phyloP scores from a whole-genome alignment of 139 green algal genomes.

The Chlorokybus atmophyticus region DNA sequence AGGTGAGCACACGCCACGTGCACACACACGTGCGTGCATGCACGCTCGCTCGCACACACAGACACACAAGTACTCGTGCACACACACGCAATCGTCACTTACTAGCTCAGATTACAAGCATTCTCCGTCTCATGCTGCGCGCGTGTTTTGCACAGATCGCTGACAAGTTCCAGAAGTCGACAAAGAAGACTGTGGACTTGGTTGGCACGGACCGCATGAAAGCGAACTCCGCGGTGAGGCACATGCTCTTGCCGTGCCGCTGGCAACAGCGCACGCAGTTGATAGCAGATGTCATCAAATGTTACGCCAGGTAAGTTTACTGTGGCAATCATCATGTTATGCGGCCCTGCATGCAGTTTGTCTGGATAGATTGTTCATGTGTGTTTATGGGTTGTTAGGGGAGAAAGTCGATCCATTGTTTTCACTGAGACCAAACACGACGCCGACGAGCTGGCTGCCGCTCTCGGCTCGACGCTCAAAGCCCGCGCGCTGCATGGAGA shows the following conservation, averaged over 20 bases:
- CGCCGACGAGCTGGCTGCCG: constrained; percentile 58
- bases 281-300: constrained; percentile 29
- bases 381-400: neutral
- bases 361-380: constrained; percentile 4
- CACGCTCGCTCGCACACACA: no score
- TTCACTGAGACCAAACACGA: constrained; percentile 97
- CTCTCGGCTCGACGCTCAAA: constrained; percentile 41
- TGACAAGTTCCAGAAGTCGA: constrained; percentile 56
- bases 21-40: neutral
- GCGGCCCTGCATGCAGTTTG: neutral
- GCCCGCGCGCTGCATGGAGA: constrained; percentile 79
- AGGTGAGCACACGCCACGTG: constrained; percentile 14
- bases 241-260: constrained; percentile 83
- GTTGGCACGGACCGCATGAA: constrained; percentile 81
- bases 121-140: neutral
- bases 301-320: constrained; percentile 26
- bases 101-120: no score
- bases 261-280: constrained; percentile 45
- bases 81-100: no score
- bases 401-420: constrained; percentile 64
- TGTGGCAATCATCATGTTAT: no score
- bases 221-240: constrained; percentile 41
- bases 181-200: constrained; percentile 72
- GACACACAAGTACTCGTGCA: no score
- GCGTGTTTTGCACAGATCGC: constrained; percentile 42